These are phyloP conservation scores for Odontarrhena argentea DNA, from an alignment of 345 rosid species.

Conservation along the genomic window DNA sequence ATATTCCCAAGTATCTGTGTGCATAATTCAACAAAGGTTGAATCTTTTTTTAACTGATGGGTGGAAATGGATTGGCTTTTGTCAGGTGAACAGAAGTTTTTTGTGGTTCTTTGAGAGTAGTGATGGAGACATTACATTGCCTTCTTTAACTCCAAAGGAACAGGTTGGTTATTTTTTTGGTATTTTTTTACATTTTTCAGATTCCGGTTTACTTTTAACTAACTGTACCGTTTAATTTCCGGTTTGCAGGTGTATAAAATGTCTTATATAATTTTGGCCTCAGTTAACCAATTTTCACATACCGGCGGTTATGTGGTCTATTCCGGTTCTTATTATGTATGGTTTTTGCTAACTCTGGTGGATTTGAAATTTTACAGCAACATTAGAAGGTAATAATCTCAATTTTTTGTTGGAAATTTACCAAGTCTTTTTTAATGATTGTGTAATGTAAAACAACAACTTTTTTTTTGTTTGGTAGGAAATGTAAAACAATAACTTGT, in stretches of 20 bases:
- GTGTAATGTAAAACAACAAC: neutral
- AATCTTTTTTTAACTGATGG: conserved; percentile 42
- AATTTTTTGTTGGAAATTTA: conserved; percentile 16
- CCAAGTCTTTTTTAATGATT: conserved; percentile 7
- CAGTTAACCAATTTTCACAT: conserved; percentile 46
- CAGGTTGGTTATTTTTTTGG: conserved; percentile 52
- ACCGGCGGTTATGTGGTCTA: conserved; percentile 36
- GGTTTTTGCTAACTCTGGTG: conserved; percentile 31
- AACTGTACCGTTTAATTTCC: conserved; percentile 28
- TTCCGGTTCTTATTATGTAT: conserved; percentile 36
- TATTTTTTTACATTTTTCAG: conserved; percentile 38
- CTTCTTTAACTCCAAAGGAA: conserved; percentile 53
- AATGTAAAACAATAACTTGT: conserved; percentile 6
- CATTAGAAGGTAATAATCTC: conserved; percentile 43
- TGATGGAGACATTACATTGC: conserved; percentile 82
- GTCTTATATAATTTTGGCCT: conserved; percentile 34
- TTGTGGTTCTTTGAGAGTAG: conserved; percentile 55
- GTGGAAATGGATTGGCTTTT: conserved; percentile 43
- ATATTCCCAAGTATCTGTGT: conserved; percentile 22
- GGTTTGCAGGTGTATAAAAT: conserved; percentile 61
- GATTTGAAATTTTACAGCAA: conserved; percentile 36
- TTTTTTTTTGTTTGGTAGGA: neutral
- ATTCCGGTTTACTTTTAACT: conserved; percentile 39
- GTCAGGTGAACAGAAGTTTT: conserved; percentile 38
- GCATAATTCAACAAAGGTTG: conserved; percentile 24